Base-by-base conservation (phyloP, 352 stramenopile genomes). In the Pythium brachiatum region DNA sequence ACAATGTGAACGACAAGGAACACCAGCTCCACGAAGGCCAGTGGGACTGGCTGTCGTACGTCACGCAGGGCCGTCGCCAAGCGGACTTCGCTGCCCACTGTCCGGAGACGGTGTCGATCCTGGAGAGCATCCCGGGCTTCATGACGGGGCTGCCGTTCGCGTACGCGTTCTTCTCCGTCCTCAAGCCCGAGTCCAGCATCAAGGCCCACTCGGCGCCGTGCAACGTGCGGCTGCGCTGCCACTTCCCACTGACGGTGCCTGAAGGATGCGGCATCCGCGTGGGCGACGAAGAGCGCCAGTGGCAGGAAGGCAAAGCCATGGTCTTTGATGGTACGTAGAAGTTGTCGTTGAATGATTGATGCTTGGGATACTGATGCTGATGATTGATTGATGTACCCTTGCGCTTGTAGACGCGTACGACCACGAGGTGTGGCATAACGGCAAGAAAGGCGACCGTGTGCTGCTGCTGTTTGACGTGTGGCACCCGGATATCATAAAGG, bases 101-200 rank as follows among this genome's bases (percentile, higher is more conserved):
- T 53, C 83, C 83, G 4, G 73, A 76, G 51, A 93, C 86, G 20
- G 73, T 86, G 21, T 68, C 81, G 67, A 73, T 92, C 5, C 64
- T 96, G 7, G 86, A 95, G 62, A 81, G 57, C 47, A 86, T 95
- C 34, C 83, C 85, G 31, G 80, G 74, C n/a, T 93, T 95, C 57
- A 93, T 96, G 81, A 80, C 84, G 13, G 79, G 75, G 1, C 86
- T 94, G 38, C 96, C 96, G 9, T 98, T 99, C 76, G 89, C 89
- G 15, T 99, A 98, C 75, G 79, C 84, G 21, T 99, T 99, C 74
- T 99, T 98, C 78, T 98, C 89, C 25, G 97, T 96, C 15, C 79
- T 99, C 57, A 88, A 98, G 67, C 77, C 76, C 0, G 71, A 88
- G 79, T 90, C 81, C 43, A 88, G 72, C 23, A 99, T 99, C 74